A percentile compares a stretch with the other conserved stretches of the same genome.
Conservation (phyloP, 2,329 filamentous ascomycete species). For the Monilinia fructigena region DNA sequence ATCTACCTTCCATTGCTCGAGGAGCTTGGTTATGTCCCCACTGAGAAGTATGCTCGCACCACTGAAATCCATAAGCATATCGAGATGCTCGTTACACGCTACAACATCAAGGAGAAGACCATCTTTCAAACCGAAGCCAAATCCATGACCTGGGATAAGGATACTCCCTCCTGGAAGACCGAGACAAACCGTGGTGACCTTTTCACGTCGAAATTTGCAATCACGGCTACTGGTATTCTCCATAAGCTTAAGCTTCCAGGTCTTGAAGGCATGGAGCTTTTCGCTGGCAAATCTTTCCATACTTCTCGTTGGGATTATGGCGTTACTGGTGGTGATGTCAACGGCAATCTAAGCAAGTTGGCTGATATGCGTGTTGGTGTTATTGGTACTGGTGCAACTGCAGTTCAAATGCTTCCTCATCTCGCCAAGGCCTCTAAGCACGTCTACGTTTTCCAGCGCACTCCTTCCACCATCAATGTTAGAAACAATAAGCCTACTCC, state of each 20-base stretch:
- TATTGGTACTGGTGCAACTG: constrained; percentile 59
- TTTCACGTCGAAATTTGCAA: constrained; percentile 54
- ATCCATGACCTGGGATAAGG: constrained; percentile 54
- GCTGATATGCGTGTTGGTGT: constrained; percentile 55
- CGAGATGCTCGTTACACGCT: constrained; percentile 52
- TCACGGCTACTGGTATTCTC: constrained; percentile 58
- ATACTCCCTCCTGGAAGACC: constrained; percentile 50
- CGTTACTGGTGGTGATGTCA: constrained; percentile 39
- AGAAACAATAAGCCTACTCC: constrained; percentile 50
- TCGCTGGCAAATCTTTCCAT: constrained; percentile 50
- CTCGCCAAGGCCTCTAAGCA: constrained; percentile 50
- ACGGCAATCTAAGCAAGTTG: constrained; percentile 39
- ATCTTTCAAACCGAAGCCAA: constrained; percentile 56
- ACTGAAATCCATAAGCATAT: constrained; percentile 59
- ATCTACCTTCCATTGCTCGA: constrained; percentile 23
- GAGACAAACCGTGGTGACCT: constrained; percentile 53
- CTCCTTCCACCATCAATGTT: constrained; percentile 59
- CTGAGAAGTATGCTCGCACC: constrained; percentile 58
- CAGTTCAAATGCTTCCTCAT: constrained; percentile 58
- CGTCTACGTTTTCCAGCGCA: constrained; percentile 56
- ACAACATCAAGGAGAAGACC: constrained; percentile 54
- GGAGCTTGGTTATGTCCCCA: constrained; percentile 43
- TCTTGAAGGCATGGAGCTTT: constrained; percentile 47
- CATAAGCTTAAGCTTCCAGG: constrained; percentile 55
- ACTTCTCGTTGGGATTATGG: constrained; percentile 60